These are phyloP conservation scores for Hirschfeldia incana DNA, from an alignment of 345 rosid genomes.

Conservation along the genomic window DNA sequence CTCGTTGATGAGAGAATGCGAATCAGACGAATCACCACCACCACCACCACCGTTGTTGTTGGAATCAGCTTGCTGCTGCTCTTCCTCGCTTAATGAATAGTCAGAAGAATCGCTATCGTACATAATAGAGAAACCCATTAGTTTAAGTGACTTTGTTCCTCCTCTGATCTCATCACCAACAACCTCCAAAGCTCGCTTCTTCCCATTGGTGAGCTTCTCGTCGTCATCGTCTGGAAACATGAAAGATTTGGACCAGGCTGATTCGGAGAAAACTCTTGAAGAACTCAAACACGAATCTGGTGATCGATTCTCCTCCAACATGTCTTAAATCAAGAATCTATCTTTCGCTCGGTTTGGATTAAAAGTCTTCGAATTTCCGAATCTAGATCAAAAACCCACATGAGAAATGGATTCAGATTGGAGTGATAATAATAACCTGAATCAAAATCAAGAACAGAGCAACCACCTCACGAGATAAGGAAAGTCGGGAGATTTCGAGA, in stretches of 20 bases:
- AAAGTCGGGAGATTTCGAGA: constrained; percentile 19
- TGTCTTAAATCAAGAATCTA: constrained; percentile 35
- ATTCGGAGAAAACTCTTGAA: constrained; percentile 60
- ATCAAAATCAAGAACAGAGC: constrained; percentile 10
- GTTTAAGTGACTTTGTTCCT: constrained; percentile 37
- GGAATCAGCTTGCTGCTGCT: not conserved
- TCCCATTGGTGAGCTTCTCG: constrained; percentile 40
- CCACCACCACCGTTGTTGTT: not conserved
- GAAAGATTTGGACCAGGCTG: constrained; percentile 57
- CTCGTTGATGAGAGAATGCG: not conserved
- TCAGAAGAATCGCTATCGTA: constrained; percentile 35
- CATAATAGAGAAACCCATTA: constrained; percentile 27
- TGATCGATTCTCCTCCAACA: constrained; percentile 83
- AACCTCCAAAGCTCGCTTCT: constrained; percentile 56
- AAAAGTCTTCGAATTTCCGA: constrained; percentile 20
- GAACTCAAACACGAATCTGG: constrained; percentile 50
- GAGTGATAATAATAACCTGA: not conserved
- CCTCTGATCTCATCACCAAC: constrained; percentile 46
- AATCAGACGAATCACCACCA: not conserved
- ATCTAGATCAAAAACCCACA: constrained; percentile 38
- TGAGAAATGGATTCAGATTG: constrained; percentile 34
- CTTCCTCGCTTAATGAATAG: constrained; percentile 12
- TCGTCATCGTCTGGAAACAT: constrained; percentile 44
- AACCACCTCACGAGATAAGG: not conserved
- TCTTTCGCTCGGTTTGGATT: not conserved